These are phyloP conservation scores for Spizellomyces sp. DNA, from an alignment of 192 early-diverging fungal species.

Conservation along the genomic window DNA sequence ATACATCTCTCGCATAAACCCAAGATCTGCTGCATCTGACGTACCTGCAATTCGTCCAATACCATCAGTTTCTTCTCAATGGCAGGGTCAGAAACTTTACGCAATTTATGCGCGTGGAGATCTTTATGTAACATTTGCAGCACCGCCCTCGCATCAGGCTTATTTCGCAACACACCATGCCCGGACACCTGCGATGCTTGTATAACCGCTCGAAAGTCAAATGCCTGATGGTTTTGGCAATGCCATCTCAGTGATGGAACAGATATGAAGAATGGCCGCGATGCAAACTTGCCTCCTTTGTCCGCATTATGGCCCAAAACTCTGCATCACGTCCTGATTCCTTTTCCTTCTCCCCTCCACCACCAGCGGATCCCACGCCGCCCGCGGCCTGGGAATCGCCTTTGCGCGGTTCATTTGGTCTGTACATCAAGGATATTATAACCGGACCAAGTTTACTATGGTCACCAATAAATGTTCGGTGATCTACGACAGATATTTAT, in stretches of 20 bases:
- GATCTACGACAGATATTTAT: slow-evolving; percentile 21
- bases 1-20: not conserved
- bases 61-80: slow-evolving; percentile 33
- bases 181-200: slow-evolving; percentile 13
- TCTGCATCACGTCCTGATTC: not conserved
- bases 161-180: slow-evolving; percentile 20
- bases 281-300: slow-evolving; percentile 17
- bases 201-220: slow-evolving; percentile 10
- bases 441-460: slow-evolving; percentile 34
- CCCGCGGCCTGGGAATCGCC: slow-evolving; percentile 1
- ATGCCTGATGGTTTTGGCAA: not conserved
- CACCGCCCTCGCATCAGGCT: slow-evolving; percentile 23
- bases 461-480: slow-evolving; percentile 33
- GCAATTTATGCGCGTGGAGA: slow-evolving; percentile 34
- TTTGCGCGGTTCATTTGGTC: not conserved
- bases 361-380: not conserved
- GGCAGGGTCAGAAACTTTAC: slow-evolving; percentile 16
- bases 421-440: slow-evolving; percentile 39
- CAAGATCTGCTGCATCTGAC: not conserved
- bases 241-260: no score
- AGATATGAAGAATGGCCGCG: no score
- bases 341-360: not conserved
- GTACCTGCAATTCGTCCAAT: slow-evolving; percentile 41
- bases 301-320: slow-evolving; percentile 34
- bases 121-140: slow-evolving; percentile 35